phyloP scores from a whole-genome alignment of 2,329 filamentous ascomycete species.

The Fusarium acutatum region DNA sequence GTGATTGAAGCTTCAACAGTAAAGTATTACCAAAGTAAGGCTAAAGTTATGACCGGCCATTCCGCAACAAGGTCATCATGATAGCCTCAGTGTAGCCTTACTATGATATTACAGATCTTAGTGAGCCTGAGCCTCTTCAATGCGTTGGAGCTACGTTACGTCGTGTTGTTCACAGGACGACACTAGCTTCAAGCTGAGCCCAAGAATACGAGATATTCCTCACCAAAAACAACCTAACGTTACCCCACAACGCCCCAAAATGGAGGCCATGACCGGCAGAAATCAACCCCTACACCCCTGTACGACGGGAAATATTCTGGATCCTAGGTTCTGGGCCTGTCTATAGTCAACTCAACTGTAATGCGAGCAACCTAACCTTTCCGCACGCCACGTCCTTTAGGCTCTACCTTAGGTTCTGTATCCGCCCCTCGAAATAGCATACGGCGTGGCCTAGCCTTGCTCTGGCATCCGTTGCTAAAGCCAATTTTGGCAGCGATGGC shows the following conservation, averaged over 20 bases:
- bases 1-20: background rate
- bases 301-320: slow-evolving; percentile 25
- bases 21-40: background rate
- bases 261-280: slow-evolving; percentile 19
- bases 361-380: background rate
- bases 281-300: background rate
- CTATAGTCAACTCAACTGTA: background rate
- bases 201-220: slow-evolving; percentile 35
- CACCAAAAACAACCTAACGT: slow-evolving; percentile 13
- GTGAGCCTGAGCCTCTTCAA: background rate
- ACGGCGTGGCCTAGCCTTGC: slow-evolving; percentile 20
- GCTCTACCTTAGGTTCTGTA: background rate
- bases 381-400: background rate
- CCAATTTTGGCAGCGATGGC: background rate
- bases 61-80: background rate
- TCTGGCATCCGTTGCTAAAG: background rate
- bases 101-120: background rate
- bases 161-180: slow-evolving; percentile 1
- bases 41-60: background rate
- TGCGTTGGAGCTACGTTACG: slow-evolving; percentile 25
- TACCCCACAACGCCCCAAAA: slow-evolving; percentile 33
- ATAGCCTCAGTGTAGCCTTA: background rate
- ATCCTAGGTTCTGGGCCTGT: slow-evolving; percentile 20
- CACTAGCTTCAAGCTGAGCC: slow-evolving; percentile 10
- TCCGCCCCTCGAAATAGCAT: slow-evolving; percentile 31